A percentile compares a stretch with the other conserved stretches of the same genome.
Evolutionary conservation across 495 filamentous ascomycete genomes (phyloP).

Genomic region (Tuber melanosporum): DNA sequence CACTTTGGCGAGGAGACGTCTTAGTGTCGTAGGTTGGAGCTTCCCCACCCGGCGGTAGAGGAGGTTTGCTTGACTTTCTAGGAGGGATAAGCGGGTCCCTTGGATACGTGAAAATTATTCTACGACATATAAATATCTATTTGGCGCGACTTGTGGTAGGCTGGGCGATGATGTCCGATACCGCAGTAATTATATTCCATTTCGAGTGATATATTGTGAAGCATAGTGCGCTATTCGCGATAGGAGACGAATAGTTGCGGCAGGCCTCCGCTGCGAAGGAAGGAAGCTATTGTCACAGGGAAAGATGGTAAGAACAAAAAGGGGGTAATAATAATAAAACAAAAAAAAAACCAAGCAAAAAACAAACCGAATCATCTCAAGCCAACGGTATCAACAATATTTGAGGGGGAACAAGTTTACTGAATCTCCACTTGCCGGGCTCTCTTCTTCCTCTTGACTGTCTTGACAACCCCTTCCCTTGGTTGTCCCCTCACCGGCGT

Average conservation of each 20-base stretch:
- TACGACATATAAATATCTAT: not conserved
- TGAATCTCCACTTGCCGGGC: slow-evolving; percentile 40
- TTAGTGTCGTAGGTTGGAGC: too few relatives aligned
- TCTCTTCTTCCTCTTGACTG: slow-evolving; percentile 42
- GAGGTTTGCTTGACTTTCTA: not conserved
- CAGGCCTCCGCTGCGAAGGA: not conserved
- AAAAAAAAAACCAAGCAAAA: not conserved
- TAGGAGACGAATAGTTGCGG: not conserved
- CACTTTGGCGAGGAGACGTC: too few relatives aligned
- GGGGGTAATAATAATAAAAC: not conserved
- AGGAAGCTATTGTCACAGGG: not conserved
- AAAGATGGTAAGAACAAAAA: not conserved
- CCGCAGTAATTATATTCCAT: not conserved
- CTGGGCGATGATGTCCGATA: too few relatives aligned
- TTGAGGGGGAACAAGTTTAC: slow-evolving; percentile 8
- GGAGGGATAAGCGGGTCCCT: not conserved
- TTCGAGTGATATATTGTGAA: slow-evolving; percentile 4
- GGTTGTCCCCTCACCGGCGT: slow-evolving; percentile 2
- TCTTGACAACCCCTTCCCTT: slow-evolving; percentile 19
- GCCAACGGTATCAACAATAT: not conserved
- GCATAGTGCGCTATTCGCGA: not conserved
- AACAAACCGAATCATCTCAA: not conserved
- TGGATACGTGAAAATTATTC: not conserved
- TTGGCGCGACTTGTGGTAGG: not conserved
- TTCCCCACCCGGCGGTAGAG: not conserved